A percentile compares a stretch with the other conserved stretches of the same genome.
Conservation (phyloP, 2,329 filamentous ascomycete genomes). For the Fusarium oxysporum region DNA sequence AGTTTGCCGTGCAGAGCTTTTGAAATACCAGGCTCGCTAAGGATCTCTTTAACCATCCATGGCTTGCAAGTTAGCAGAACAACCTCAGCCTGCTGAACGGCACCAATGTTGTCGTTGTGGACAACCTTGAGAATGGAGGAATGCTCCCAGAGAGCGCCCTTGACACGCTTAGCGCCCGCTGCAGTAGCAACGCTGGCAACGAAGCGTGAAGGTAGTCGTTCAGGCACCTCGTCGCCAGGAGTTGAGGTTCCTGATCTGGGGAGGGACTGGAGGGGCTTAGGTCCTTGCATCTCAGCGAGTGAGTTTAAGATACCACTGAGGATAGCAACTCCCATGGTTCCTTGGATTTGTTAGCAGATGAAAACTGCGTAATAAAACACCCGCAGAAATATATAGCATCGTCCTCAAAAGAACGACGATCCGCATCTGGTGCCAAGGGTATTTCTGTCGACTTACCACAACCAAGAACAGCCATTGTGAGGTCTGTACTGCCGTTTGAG, state of each 20-base stretch:
- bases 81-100: slow-evolving; percentile 76
- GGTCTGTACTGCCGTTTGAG: slow-evolving; percentile 54
- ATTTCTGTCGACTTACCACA: slow-evolving; percentile 71
- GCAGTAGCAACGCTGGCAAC: slow-evolving; percentile 81
- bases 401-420: not conserved
- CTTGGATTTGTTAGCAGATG: slow-evolving; percentile 60
- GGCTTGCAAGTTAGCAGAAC: slow-evolving; percentile 86
- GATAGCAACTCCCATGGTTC: slow-evolving; percentile 88
- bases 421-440: not conserved
- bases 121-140: slow-evolving; percentile 72
- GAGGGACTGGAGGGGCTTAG: slow-evolving; percentile 57
- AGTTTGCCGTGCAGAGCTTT: slow-evolving; percentile 83
- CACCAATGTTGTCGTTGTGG: slow-evolving; percentile 77
- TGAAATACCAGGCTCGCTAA: slow-evolving; percentile 74
- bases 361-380: not conserved
- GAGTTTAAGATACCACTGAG: slow-evolving; percentile 82
- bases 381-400: not conserved
- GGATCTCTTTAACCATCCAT: slow-evolving; percentile 75
- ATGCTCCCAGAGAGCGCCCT: slow-evolving; percentile 72
- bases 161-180: slow-evolving; percentile 77
- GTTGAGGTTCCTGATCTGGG: slow-evolving; percentile 56
- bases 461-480: slow-evolving; percentile 84
- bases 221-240: slow-evolving; percentile 61
- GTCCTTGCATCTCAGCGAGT: slow-evolving; percentile 65
- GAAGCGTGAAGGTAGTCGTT: slow-evolving; percentile 77